phyloP scores from a whole-genome alignment of 495 filamentous ascomycete genomes.

The Pyronema domesticum region DNA sequence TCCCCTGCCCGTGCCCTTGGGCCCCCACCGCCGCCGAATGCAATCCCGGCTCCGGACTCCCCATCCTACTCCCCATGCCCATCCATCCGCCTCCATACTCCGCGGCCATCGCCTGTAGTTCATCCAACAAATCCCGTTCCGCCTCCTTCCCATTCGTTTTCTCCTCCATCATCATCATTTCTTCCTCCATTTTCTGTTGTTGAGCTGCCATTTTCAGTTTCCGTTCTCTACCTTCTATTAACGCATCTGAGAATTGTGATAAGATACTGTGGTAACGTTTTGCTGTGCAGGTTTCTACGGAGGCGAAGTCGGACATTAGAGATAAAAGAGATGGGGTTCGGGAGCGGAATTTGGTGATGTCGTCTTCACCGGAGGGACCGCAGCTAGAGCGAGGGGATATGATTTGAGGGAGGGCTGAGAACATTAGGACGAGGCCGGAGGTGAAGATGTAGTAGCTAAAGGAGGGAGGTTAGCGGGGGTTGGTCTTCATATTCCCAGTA shows the following conservation, averaged over 20 bases:
- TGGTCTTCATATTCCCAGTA: neutral
- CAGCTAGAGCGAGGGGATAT: neutral
- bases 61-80: no score
- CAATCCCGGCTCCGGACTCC: no score
- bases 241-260: neutral
- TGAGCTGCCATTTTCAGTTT: neutral
- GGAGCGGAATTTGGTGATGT: neutral
- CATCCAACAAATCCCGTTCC: conserved; percentile 5
- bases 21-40: no score
- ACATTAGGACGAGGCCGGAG: conserved; percentile 1
- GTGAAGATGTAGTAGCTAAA: conserved; percentile 6
- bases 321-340: neutral
- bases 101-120: neutral
- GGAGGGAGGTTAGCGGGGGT: neutral
- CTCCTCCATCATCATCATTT: neutral
- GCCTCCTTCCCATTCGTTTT: neutral
- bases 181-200: neutral
- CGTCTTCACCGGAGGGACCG: neutral
- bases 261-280: conserved; percentile 4
- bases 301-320: neutral
- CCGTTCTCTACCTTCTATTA: neutral
- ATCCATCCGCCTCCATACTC: neutral
- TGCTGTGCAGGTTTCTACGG: neutral
- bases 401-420: conserved; percentile 2
- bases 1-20: no score